Percentiles rank a stretch among this genome's conserved stretches.
Conservation (phyloP, 345 rosid genomes). For the Eucalyptus curtisii region DNA sequence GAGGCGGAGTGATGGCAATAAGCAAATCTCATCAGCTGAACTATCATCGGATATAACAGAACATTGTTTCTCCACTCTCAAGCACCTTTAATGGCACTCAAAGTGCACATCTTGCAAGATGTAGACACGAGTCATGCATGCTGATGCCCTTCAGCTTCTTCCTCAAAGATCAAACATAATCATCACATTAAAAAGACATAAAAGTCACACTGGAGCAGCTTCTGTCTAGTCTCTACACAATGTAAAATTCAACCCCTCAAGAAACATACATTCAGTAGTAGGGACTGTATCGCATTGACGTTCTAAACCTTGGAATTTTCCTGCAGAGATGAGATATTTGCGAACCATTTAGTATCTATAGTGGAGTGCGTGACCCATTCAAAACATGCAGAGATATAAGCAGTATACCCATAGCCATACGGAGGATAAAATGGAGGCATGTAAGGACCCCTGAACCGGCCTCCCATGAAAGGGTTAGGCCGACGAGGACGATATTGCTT, state of each 20-base stretch:
- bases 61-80: not conserved
- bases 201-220: not conserved
- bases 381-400: not conserved
- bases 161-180: not conserved
- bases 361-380: not conserved
- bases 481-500: constrained; percentile 55
- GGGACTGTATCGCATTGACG: constrained; percentile 61
- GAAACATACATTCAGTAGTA: constrained; percentile 17
- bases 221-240: not conserved
- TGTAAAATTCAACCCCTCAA: not conserved
- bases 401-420: constrained; percentile 55
- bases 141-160: not conserved
- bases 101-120: not conserved
- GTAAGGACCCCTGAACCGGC: constrained; percentile 20
- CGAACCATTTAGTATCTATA: not conserved
- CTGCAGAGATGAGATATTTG: constrained; percentile 16
- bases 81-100: not conserved
- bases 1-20: not conserved
- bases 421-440: constrained; percentile 40
- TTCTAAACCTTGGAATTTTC: constrained; percentile 47
- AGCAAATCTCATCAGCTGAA: not conserved
- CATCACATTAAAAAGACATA: not conserved
- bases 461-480: constrained; percentile 24
- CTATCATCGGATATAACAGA: not conserved
- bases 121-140: not conserved